These are phyloP conservation scores for Ochetophila trinervis DNA, from an alignment of 306 rosid species.

Conservation along the genomic window DNA sequence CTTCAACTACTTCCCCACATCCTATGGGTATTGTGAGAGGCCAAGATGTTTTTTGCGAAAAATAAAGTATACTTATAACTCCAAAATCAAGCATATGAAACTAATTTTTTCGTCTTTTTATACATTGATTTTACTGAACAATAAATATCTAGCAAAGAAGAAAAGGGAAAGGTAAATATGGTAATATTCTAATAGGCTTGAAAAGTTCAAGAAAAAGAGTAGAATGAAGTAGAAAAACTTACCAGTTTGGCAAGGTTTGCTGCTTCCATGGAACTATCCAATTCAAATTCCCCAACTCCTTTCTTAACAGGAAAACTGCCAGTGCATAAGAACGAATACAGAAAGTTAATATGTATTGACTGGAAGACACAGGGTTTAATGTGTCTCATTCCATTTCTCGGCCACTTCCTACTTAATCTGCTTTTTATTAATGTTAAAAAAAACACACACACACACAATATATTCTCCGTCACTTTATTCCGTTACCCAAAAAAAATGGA, in stretches of 20 bases:
- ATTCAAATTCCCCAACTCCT: slow-evolving; percentile 37
- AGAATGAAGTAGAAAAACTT: slow-evolving; percentile 15
- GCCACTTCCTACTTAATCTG: slow-evolving; percentile 14
- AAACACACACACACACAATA: neutral
- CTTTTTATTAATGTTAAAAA: slow-evolving; percentile 7
- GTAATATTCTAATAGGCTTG: neutral
- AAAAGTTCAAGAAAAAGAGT: neutral
- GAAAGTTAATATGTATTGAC: slow-evolving; percentile 14
- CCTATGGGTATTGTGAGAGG: no score
- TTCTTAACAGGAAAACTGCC: slow-evolving; percentile 79
- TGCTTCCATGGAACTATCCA: slow-evolving; percentile 40
- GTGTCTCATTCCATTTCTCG: slow-evolving; percentile 9
- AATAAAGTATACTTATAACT: no score
- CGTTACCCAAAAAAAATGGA: neutral
- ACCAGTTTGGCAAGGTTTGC: slow-evolving; percentile 68
- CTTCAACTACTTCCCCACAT: no score
- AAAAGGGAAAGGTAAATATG: slow-evolving; percentile 1
- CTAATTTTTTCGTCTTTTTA: no score
- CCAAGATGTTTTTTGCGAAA: no score
- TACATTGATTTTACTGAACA: neutral
- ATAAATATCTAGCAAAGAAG: neutral
- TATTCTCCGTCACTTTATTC: neutral
- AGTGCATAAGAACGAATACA: slow-evolving; percentile 29
- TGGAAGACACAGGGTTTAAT: slow-evolving; percentile 13
- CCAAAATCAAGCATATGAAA: neutral